Percentiles rank a stretch among this genome's conserved stretches.
phyloP scores from a whole-genome alignment of 768 basidiomycete species.

The Suillus weaverae region DNA sequence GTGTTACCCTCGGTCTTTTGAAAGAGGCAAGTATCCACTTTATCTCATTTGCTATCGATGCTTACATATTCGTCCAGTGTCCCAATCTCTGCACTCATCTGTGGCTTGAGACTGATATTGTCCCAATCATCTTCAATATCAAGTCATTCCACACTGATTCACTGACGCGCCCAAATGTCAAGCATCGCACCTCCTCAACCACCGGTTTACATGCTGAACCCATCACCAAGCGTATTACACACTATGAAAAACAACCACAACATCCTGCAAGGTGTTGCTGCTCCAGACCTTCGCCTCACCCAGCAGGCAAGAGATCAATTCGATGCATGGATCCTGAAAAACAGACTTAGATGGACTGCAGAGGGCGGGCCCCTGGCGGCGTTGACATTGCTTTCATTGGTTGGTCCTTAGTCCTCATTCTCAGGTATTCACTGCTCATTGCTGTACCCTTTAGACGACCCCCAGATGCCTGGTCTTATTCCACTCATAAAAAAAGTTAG shows the following conservation, averaged over 20 bases:
- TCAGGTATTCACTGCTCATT: conserved; percentile 13
- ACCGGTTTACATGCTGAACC: conserved; percentile 79
- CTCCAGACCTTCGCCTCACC: conserved; percentile 73
- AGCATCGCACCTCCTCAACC: conserved; percentile 80
- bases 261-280: conserved; percentile 90
- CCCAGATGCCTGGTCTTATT: conserved; percentile 94
- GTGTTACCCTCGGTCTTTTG: conserved; percentile 69
- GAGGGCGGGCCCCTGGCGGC: conserved; percentile 84
- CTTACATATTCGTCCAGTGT: conserved; percentile 40
- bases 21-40: conserved; percentile 50
- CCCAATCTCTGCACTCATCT: conserved; percentile 85
- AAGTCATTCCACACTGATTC: conserved; percentile 82
- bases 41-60: conserved; percentile 11
- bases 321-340: conserved; percentile 87
- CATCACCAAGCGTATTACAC: conserved; percentile 86
- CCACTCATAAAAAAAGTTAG: conserved; percentile 85
- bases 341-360: conserved; percentile 85
- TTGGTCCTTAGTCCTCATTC: conserved; percentile 27
- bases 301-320: conserved; percentile 78
- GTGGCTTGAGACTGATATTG: conserved; percentile 82
- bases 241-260: conserved; percentile 96
- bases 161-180: conserved; percentile 73
- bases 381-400: conserved; percentile 90
- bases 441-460: conserved; percentile 56
- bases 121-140: conserved; percentile 85